Evolutionary conservation across 805 yeast genomes (phyloP), one percentile per base, ranked within the genome.

Genomic region (Candida hispaniensis): DNA sequence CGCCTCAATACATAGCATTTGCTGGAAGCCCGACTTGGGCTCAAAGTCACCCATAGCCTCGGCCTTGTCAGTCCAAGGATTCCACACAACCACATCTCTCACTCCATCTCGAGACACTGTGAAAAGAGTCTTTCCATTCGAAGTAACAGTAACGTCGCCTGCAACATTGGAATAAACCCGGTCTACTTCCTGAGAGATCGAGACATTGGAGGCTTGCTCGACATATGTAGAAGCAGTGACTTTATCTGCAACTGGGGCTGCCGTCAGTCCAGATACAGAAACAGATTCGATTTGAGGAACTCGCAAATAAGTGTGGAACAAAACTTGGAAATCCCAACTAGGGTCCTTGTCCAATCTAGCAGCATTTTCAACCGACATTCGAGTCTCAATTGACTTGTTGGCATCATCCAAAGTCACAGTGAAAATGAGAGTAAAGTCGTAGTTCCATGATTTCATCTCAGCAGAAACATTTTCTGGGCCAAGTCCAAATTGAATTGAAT

Each of bases 1-100:
- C 2, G 95, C 93, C 58, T 91, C 98, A 39, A 91, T 70, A 60
- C 98, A 91, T 40, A 91, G 72, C 97, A 91, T 88, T 28, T 76
- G 64, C 46, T 73, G 67, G 63, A 66, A 91, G 5, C 95, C 97
- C 36, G 59, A 56, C 54, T 80, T 82, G 33, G 97, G 98, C 47
- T 66, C 69, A 50, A 88, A 91, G 59, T 91, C 98, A 25, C 64
- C 75, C 88, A 91, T 81, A 2, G 78, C 75, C 14, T 60, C 64
- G n/a, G 91, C 71, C 55, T 91, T 81, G 39, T 78, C 68, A 45
- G 71, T 64, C 98, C 97, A 91, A 21, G 98, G 98, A 58, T 91
- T 91, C 98, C 98, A 91, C 38, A 91, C 96, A 30, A 91, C 97
- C 20, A 69, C 60, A 44, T 73, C 79, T 19, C 64, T 67, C 25